Percentiles rank a stretch among this genome's conserved stretches.
These are phyloP conservation scores for Geosmithia morbida DNA, from an alignment of 2,329 filamentous ascomycete species.

Conservation along the genomic window DNA sequence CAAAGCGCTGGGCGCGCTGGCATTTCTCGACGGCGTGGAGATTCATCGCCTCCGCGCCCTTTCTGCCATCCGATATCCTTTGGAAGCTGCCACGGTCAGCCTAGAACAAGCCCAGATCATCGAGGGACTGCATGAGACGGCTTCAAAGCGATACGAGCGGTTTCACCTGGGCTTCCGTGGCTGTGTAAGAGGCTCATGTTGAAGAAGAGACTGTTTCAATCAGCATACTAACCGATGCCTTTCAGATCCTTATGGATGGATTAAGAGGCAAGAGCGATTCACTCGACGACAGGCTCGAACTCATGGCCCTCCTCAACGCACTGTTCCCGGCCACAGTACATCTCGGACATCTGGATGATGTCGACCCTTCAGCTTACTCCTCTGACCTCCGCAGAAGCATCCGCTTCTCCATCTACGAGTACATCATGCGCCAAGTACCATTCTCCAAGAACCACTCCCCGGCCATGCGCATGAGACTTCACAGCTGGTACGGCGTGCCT, in stretches of 20 bases:
- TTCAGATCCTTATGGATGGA: constrained; percentile 13
- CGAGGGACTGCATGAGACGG: constrained; percentile 14
- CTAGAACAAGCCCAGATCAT: constrained; percentile 8
- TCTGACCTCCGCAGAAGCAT: constrained; percentile 17
- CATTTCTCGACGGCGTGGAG: constrained; percentile 16
- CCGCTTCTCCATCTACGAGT: constrained; percentile 18
- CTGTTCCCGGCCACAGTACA: constrained; percentile 15
- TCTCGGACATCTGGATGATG: constrained; percentile 8
- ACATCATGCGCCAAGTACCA: constrained; percentile 13
- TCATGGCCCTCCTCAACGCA: constrained; percentile 20
- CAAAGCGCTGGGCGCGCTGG: constrained; percentile 14
- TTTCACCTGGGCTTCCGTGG: constrained; percentile 18
- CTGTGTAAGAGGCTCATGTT: constrained; percentile 10
- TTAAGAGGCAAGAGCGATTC: constrained; percentile 4
- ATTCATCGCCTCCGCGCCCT: constrained; percentile 14
- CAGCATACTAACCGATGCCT: background rate
- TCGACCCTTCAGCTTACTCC: constrained; percentile 14
- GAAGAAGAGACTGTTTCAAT: background rate
- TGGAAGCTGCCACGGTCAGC: constrained; percentile 4
- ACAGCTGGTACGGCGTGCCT: constrained; percentile 16
- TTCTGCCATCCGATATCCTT: constrained; percentile 6
- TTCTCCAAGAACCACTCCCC: constrained; percentile 7
- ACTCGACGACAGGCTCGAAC: constrained; percentile 5
- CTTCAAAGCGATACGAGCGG: constrained; percentile 12
- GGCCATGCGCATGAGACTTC: constrained; percentile 15